phyloP scores from a whole-genome alignment of 345 rosid species.

The Corymbia maculata region DNA sequence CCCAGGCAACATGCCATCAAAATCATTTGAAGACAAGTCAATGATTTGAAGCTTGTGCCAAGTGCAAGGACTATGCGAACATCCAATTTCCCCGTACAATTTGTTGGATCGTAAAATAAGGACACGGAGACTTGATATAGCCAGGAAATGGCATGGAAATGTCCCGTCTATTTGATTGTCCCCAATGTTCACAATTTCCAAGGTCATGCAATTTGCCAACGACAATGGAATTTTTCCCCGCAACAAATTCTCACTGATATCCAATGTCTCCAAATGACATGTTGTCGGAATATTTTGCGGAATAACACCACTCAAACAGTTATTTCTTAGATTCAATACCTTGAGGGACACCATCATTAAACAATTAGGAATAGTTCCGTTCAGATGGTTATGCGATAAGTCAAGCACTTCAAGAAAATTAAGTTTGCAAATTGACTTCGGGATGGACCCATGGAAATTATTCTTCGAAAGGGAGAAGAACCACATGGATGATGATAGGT shows the following conservation, averaged over 20 bases:
- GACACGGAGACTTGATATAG: slow-evolving; percentile 7
- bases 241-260: slow-evolving; percentile 19
- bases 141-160: slow-evolving; percentile 23
- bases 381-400: background rate
- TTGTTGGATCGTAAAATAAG: slow-evolving; percentile 21
- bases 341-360: background rate
- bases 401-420: background rate
- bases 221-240: slow-evolving; percentile 15
- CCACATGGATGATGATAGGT: rapidly evolving
- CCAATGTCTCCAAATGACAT: slow-evolving; percentile 14
- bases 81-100: slow-evolving; percentile 16
- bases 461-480: slow-evolving; percentile 1
- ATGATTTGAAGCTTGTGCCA: slow-evolving; percentile 31
- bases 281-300: background rate
- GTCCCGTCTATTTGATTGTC: slow-evolving; percentile 11
- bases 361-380: background rate
- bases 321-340: background rate
- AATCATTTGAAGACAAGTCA: slow-evolving; percentile 24
- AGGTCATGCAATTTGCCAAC: slow-evolving; percentile 2
- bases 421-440: background rate
- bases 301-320: background rate
- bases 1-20: background rate
- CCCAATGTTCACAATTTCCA: slow-evolving; percentile 30
- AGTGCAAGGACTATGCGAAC: background rate
- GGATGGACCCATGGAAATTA: background rate